Evolutionary conservation across 2,329 filamentous ascomycete species (phyloP), one percentile per base, ranked within the genome.

Genomic region (Lachnum nothofagi): DNA sequence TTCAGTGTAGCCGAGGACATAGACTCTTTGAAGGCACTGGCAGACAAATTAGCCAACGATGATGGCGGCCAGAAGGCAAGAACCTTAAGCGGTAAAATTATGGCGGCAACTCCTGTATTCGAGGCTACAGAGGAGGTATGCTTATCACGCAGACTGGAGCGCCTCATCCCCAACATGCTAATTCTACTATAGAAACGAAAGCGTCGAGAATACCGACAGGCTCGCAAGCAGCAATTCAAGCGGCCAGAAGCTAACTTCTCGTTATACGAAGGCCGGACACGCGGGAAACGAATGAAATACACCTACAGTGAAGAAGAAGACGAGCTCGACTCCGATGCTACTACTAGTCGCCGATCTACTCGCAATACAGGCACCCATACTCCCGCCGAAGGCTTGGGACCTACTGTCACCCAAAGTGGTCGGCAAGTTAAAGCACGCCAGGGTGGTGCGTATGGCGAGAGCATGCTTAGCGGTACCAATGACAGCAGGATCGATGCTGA

Each of bases 201-300:
- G 68, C 86, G 91, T 38, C 86, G 93, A 49, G 93, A 98, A 62
- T 97, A 98, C 63, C 85, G 93, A 14, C 80, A 88, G 64, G 78
- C 82, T 60, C 88, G 88, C 25, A 66, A 67, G 44, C 60, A 91
- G 53, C 85, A 87, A 51, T 97, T 97, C 70, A 79, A 86, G 57
- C 82, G 90, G 4, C 89, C 90, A 5, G 91, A 95, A 60, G 85
- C 86, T 8, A 90, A 90, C 4, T 94, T 91, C 65, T 96, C 91
- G 1, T 75, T 95, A 49, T 98, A 98, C 67, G 93, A 98, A 71
- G 93, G 93, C 42, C 88, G 93, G 45, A 98, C 94, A 4, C 83
- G 93, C 51, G 93, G 93, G 48, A 97, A 98, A 74, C 86, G 91
- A 53, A 86, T 95, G 71, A 94, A 91, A 68, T 98, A 98, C 65